Conservation (phyloP, 768 basidiomycete species). For the Fomitopsis serialis region DNA sequence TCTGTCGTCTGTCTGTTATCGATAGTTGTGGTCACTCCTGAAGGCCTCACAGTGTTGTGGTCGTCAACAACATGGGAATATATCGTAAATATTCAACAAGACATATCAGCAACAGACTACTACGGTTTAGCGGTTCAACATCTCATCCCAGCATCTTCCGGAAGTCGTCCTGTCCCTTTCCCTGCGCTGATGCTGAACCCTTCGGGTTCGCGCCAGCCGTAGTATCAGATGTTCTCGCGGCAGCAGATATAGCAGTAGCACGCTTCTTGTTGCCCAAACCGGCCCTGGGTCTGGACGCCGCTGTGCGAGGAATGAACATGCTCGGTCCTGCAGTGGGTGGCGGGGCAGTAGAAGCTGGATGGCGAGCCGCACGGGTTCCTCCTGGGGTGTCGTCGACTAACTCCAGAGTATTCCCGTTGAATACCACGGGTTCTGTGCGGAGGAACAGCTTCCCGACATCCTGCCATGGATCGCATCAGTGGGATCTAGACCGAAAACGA, state of each 20-base stretch:
- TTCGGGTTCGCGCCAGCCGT: slow-evolving; percentile 1
- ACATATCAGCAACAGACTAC: no score
- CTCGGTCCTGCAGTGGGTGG: slow-evolving; percentile 35
- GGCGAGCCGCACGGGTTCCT: slow-evolving; percentile 7
- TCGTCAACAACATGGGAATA: no score
- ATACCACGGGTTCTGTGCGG: slow-evolving; percentile 63
- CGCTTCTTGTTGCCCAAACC: slow-evolving; percentile 57
- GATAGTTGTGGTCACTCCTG: no score
- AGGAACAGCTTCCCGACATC: slow-evolving; percentile 81
- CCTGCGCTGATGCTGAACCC: slow-evolving; percentile 20
- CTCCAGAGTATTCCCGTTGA: slow-evolving; percentile 55
- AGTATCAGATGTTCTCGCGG: slow-evolving; percentile 17
- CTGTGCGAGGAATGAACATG: slow-evolving; percentile 64
- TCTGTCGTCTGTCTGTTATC: no score
- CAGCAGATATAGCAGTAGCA: slow-evolving; percentile 11
- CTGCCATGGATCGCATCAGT: slow-evolving; percentile 31
- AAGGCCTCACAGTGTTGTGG: no score
- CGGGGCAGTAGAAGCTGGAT: slow-evolving; percentile 20
- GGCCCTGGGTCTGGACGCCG: slow-evolving; percentile 62
- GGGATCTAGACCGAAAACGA: background rate
- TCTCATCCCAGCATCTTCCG: slow-evolving; percentile 58
- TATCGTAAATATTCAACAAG: no score
- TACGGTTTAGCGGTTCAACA: background rate
- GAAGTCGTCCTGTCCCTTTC: slow-evolving; percentile 79
- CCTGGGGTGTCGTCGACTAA: slow-evolving; percentile 46